A percentile compares a stretch with the other conserved stretches of the same genome.
These are phyloP conservation scores for Pachysandra terminalis DNA, from an alignment of 164 flowering plant species.

Conservation along the genomic window DNA sequence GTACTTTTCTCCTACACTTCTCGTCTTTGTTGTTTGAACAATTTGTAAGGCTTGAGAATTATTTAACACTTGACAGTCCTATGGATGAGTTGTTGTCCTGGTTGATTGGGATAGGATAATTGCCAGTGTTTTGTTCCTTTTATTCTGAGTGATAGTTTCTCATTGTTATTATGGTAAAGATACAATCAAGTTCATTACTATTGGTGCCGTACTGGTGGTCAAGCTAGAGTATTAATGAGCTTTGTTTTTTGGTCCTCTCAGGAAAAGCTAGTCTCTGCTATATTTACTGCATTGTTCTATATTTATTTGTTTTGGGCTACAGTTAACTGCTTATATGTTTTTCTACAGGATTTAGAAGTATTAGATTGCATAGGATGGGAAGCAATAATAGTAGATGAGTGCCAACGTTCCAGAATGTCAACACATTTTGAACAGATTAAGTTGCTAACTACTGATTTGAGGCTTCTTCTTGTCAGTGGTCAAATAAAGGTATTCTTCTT, in stretches of 20 bases:
- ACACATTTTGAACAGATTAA: constrained; percentile 39
- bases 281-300: not conserved
- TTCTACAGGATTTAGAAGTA: constrained; percentile 57
- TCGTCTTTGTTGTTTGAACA: too few relatives aligned
- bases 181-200: too few relatives aligned
- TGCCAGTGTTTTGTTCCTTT: too few relatives aligned
- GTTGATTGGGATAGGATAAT: not conserved
- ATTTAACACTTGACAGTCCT: not conserved
- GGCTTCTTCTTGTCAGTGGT: constrained; percentile 48
- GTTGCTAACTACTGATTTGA: constrained; percentile 33
- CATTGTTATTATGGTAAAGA: too few relatives aligned
- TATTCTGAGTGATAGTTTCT: too few relatives aligned
- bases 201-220: not conserved
- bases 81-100: not conserved
- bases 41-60: not conserved
- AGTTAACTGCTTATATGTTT: constrained; percentile 1
- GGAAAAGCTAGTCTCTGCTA: not conserved
- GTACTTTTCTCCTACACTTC: constrained; percentile 21
- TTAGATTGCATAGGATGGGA: constrained; percentile 56
- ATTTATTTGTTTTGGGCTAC: not conserved
- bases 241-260: not conserved
- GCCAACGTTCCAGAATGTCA: constrained; percentile 34
- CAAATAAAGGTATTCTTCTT: constrained; percentile 44
- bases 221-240: too few relatives aligned
- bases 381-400: constrained; percentile 58